Conservation (phyloP, 1,284 basidiomycete genomes). For the Irpex sp. region DNA sequence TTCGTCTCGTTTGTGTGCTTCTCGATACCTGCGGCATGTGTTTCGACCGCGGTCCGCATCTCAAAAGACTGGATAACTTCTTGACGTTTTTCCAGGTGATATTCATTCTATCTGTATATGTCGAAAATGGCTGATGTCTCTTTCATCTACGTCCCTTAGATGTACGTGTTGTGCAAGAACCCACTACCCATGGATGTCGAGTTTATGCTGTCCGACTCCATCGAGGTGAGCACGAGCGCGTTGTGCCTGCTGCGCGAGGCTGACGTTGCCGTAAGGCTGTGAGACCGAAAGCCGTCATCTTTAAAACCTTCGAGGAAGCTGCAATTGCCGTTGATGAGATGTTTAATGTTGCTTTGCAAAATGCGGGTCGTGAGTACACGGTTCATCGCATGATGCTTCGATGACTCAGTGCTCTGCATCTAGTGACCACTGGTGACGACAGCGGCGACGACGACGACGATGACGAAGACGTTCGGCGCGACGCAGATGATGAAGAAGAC, state of each 20-base stretch:
- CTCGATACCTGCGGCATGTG: slow-evolving; percentile 98
- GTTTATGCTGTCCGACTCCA: slow-evolving; percentile 92
- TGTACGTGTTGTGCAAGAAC: slow-evolving; percentile 87
- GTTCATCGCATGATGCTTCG: neutral
- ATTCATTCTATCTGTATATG: slow-evolving; percentile 9
- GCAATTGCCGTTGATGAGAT: slow-evolving; percentile 87
- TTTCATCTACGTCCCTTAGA: slow-evolving; percentile 38
- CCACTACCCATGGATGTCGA: slow-evolving; percentile 94
- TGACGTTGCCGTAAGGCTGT: slow-evolving; percentile 51
- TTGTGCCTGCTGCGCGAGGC: slow-evolving; percentile 9
- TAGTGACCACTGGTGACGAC: slow-evolving; percentile 50
- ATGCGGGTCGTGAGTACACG: slow-evolving; percentile 46
- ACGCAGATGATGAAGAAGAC: slow-evolving; percentile 54
- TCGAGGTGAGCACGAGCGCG: slow-evolving; percentile 62
- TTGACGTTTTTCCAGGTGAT: slow-evolving; percentile 88
- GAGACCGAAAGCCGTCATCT: slow-evolving; percentile 68
- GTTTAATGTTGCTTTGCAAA: slow-evolving; percentile 64
- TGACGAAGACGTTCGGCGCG: slow-evolving; percentile 46
- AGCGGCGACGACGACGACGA: slow-evolving; percentile 74
- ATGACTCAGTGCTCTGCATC: slow-evolving; percentile 6
- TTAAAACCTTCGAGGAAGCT: slow-evolving; percentile 81
- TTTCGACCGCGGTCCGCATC: slow-evolving; percentile 90
- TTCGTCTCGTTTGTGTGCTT: slow-evolving; percentile 88
- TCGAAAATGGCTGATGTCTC: neutral
- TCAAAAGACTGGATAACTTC: slow-evolving; percentile 91